Percentiles rank a stretch among this genome's conserved stretches.
phyloP scores from a whole-genome alignment of 768 basidiomycete genomes.

The Phanerochaete sordida region DNA sequence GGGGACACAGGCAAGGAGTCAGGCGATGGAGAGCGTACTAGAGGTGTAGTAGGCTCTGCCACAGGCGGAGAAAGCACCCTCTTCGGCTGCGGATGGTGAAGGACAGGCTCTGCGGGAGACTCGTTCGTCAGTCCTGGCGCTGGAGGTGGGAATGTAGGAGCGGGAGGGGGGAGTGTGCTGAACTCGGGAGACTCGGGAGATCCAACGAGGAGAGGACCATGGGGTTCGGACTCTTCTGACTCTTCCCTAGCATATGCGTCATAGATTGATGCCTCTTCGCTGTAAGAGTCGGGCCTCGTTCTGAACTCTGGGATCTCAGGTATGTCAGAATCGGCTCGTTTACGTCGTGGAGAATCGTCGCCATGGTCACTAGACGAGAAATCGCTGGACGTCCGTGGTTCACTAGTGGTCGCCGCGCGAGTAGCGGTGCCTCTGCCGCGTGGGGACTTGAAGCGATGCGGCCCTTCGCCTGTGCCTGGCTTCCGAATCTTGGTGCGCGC shows the following conservation, averaged over 20 bases:
- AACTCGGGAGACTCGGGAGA: slow-evolving; percentile 18
- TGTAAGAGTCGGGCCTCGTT: slow-evolving; percentile 66
- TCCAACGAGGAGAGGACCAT: slow-evolving; percentile 5
- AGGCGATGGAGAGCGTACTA: slow-evolving; percentile 58
- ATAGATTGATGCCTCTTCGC: slow-evolving; percentile 79
- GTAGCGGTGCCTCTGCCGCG: slow-evolving; percentile 33
- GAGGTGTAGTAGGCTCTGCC: slow-evolving; percentile 31
- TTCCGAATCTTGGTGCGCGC: slow-evolving; percentile 97
- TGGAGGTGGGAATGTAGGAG: neutral
- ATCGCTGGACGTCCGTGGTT: slow-evolving; percentile 65
- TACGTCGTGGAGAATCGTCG: slow-evolving; percentile 33
- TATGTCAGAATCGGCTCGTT: slow-evolving; percentile 36
- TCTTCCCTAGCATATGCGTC: slow-evolving; percentile 76
- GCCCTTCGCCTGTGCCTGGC: slow-evolving; percentile 68
- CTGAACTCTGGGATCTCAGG: slow-evolving; percentile 43
- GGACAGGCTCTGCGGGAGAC: slow-evolving; percentile 12
- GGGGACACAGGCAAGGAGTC: slow-evolving; percentile 16
- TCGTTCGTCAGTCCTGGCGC: neutral
- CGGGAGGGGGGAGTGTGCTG: slow-evolving; percentile 1
- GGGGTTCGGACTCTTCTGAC: slow-evolving; percentile 22
- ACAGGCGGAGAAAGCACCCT: slow-evolving; percentile 44
- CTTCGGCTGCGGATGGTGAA: slow-evolving; percentile 70
- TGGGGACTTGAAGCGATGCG: slow-evolving; percentile 69
- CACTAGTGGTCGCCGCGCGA: slow-evolving; percentile 29
- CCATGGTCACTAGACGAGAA: slow-evolving; percentile 67